Evolutionary conservation across 306 rosid genomes (phyloP).

Genomic region (Malus domestica): DNA sequence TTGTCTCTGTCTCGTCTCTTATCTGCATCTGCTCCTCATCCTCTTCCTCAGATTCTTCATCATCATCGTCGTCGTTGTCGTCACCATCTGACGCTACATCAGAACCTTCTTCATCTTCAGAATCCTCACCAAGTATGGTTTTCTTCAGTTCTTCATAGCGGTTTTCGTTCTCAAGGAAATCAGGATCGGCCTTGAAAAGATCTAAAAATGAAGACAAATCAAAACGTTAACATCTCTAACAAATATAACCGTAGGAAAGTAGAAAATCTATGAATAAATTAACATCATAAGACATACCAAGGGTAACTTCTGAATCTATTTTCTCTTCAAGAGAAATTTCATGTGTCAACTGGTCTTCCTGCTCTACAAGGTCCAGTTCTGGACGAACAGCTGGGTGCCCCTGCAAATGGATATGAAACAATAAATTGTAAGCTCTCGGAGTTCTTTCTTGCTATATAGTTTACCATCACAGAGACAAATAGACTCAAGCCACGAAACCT

Average conservation of each 20-base stretch:
- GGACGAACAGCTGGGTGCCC: conserved; percentile 63
- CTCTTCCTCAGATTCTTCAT: conserved; percentile 55
- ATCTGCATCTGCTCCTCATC: conserved; percentile 71
- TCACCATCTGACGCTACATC: conserved; percentile 54
- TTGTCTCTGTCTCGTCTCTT: conserved; percentile 87
- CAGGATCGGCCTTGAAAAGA: conserved; percentile 71
- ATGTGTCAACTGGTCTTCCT: conserved; percentile 55
- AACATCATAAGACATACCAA: conserved; percentile 27
- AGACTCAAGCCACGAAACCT: conserved; percentile 33
- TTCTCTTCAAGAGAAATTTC: conserved; percentile 49
- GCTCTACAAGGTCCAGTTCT: conserved; percentile 53
- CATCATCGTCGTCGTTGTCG: conserved; percentile 12
- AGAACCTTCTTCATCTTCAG: conserved; percentile 54
- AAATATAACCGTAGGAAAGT: conserved; percentile 1
- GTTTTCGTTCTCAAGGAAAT: conserved; percentile 68
- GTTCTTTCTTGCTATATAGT: background rate
- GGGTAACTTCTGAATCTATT: conserved; percentile 39
- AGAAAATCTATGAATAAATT: background rate
- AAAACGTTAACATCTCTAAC: background rate
- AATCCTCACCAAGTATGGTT: conserved; percentile 66
- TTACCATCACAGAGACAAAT: background rate
- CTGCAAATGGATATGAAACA: conserved; percentile 18
- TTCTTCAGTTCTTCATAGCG: conserved; percentile 78
- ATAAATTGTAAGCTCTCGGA: background rate
- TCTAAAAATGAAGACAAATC: conserved; percentile 28